These are phyloP conservation scores for Chlorella vulgaris DNA, from an alignment of 139 green algal species.

Conservation along the genomic window DNA sequence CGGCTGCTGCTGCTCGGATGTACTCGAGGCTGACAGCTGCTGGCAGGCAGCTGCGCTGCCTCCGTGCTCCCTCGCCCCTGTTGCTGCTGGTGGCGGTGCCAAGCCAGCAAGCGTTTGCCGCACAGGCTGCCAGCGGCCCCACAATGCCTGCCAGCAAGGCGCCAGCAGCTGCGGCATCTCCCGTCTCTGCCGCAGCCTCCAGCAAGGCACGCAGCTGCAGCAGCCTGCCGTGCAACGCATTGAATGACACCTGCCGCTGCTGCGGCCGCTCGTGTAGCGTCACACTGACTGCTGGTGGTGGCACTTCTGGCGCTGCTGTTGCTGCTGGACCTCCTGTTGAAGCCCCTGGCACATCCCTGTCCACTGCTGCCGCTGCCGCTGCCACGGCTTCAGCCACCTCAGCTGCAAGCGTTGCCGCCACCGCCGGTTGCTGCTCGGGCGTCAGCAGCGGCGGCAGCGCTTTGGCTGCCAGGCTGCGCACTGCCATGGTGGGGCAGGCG, in stretches of 20 bases:
- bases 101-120: not conserved
- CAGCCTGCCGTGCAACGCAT: conserved; percentile 62
- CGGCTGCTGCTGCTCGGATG: conserved; percentile 20
- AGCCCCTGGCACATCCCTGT: not conserved
- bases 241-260: not conserved
- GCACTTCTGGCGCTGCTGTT: too few relatives aligned
- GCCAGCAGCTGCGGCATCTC: not conserved
- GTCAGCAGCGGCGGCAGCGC: conserved; percentile 75
- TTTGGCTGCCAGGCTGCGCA: conserved; percentile 72
- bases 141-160: conserved; percentile 19
- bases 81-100: not conserved
- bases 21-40: conserved; percentile 31
- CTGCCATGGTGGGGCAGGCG: conserved; percentile 50
- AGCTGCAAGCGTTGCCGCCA: conserved; percentile 40
- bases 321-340: too few relatives aligned
- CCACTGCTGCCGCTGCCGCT: not conserved
- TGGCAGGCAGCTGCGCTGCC: conserved; percentile 1
- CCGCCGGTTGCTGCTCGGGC: conserved; percentile 34
- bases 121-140: not conserved
- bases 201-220: conserved; percentile 68
- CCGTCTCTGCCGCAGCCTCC: not conserved
- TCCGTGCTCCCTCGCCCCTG: conserved; percentile 14
- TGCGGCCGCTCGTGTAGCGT: too few relatives aligned
- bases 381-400: not conserved
- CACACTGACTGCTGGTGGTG: too few relatives aligned